phyloP scores from a whole-genome alignment of 2,329 filamentous ascomycete species.

The Chaetomiaceae sp. region DNA sequence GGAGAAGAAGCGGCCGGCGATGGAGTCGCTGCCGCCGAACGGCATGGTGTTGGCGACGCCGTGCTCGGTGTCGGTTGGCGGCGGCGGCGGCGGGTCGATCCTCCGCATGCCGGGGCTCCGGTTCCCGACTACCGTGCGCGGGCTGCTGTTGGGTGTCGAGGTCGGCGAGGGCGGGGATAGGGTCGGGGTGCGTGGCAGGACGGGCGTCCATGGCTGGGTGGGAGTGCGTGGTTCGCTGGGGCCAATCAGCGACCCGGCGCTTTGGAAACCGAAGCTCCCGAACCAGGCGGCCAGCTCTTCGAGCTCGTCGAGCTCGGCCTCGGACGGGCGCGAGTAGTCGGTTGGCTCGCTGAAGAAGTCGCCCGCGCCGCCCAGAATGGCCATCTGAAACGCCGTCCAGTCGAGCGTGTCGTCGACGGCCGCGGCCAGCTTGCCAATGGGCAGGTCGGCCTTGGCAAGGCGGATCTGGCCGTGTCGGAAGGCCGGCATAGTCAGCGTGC shows the following conservation, averaged over 20 bases:
- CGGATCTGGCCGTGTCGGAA: constrained; percentile 55
- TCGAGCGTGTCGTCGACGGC: constrained; percentile 51
- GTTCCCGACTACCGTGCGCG: constrained; percentile 18
- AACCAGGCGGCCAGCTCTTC: constrained; percentile 51
- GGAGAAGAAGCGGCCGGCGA: constrained; percentile 16
- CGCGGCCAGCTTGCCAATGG: constrained; percentile 29
- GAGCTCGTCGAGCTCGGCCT: constrained; percentile 42
- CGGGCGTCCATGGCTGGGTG: constrained; percentile 7
- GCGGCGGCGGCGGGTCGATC: constrained; percentile 24
- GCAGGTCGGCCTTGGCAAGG: constrained; percentile 43
- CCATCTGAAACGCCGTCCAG: constrained; percentile 64
- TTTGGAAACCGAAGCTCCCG: constrained; percentile 45
- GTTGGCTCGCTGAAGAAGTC: constrained; percentile 45
- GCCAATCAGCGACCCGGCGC: constrained; percentile 37
- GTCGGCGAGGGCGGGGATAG: constrained; percentile 13
- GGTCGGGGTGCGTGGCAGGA: constrained; percentile 7
- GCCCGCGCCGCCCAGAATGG: constrained; percentile 54
- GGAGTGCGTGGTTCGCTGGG: constrained; percentile 11
- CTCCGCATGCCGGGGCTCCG: constrained; percentile 16
- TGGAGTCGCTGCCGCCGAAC: constrained; percentile 7
- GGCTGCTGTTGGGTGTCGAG: constrained; percentile 19
- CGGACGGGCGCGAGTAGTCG: constrained; percentile 35
- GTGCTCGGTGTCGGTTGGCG: background rate
- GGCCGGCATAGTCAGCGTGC: constrained; percentile 44
- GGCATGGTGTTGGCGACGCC: background rate